These are phyloP conservation scores for Ganoderma multipileum DNA, from an alignment of 1,284 basidiomycete species.

Conservation along the genomic window DNA sequence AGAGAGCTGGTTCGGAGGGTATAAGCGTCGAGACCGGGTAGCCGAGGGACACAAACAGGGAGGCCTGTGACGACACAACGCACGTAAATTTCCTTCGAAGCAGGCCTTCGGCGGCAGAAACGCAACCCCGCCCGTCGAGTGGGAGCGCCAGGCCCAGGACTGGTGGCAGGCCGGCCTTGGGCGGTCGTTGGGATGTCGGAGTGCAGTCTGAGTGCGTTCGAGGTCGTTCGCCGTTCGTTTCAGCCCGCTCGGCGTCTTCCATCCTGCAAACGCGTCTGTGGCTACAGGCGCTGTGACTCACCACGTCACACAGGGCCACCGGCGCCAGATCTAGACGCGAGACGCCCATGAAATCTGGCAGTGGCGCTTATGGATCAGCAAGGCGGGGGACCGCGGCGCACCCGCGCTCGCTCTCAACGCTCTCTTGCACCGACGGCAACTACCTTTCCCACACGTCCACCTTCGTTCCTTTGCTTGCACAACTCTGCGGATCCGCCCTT, in stretches of 20 bases:
- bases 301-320: neutral
- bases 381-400: neutral
- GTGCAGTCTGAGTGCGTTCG: neutral
- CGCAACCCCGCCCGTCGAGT: neutral
- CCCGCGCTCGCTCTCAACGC: neutral
- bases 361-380: neutral
- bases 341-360: neutral
- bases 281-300: neutral
- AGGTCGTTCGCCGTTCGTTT: neutral
- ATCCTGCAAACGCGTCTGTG: constrained; percentile 7
- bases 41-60: neutral
- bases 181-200: neutral
- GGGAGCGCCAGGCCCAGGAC: neutral
- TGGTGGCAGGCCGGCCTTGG: neutral
- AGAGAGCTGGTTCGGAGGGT: neutral
- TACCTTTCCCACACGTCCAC: neutral
- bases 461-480: neutral
- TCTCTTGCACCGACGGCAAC: neutral
- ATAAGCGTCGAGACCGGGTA: neutral
- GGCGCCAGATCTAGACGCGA: neutral
- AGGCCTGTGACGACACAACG: neutral
- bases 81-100: neutral
- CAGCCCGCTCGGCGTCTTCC: neutral
- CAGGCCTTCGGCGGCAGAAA: neutral
- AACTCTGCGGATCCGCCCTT: neutral